Evolutionary conservation across 2,329 filamentous ascomycete species (phyloP).

Genomic region (Trichophyton benhamiae): DNA sequence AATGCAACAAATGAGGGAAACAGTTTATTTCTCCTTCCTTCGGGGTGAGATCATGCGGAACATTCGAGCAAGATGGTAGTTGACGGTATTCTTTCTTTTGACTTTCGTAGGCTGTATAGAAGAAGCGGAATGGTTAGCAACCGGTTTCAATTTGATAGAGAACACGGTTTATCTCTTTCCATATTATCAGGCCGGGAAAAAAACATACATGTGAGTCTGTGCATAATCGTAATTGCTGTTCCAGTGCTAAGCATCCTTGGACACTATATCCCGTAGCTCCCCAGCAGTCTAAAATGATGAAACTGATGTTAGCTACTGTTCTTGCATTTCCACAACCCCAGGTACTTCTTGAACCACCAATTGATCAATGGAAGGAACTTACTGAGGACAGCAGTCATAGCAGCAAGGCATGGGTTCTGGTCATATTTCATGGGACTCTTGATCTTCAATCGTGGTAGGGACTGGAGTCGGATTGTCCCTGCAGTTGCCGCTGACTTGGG

Average conservation of each 20-base stretch:
- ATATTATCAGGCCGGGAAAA: not conserved
- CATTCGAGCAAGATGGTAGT: conserved; percentile 75
- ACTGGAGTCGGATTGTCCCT: conserved; percentile 36
- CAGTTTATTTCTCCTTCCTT: conserved; percentile 43
- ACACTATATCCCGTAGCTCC: conserved; percentile 35
- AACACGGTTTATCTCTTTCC: not conserved
- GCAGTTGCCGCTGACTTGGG: conserved; percentile 34
- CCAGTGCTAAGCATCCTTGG: conserved; percentile 48
- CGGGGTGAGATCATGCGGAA: conserved; percentile 60
- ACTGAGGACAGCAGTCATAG: conserved; percentile 58
- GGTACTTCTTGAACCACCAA: not conserved
- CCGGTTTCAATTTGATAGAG: not conserved
- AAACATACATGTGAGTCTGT: conserved; percentile 66
- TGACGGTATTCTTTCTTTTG: conserved; percentile 65
- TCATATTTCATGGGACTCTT: conserved; percentile 48
- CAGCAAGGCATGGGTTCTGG: conserved; percentile 50
- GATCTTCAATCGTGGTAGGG: conserved; percentile 46
- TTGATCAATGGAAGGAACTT: conserved; percentile 15
- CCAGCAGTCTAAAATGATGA: conserved; percentile 31
- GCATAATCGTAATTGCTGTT: conserved; percentile 49
- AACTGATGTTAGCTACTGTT: not conserved
- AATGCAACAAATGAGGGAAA: not conserved
- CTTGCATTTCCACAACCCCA: not conserved
- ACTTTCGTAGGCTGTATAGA: conserved; percentile 41
- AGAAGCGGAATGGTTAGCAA: not conserved